A percentile compares a stretch with the other conserved stretches of the same genome.
phyloP scores from a whole-genome alignment of 2,329 filamentous ascomycete species.

The Xylaria sp. region DNA sequence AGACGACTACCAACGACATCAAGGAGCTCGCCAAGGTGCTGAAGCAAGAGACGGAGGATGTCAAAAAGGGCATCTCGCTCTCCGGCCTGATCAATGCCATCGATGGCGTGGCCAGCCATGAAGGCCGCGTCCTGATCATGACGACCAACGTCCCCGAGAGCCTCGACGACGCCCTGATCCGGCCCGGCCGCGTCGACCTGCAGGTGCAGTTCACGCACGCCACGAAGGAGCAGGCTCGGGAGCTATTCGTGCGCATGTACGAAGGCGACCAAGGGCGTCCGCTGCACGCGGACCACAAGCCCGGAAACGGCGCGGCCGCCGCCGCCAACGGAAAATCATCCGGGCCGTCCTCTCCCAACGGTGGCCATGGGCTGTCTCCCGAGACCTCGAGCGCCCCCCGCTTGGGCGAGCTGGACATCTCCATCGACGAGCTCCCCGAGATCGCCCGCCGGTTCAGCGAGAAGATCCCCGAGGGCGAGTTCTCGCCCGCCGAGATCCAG shows the following conservation, averaged over 20 bases:
- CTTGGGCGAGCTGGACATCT: constrained; percentile 42
- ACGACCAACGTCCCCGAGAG: constrained; percentile 78
- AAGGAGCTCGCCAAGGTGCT: constrained; percentile 51
- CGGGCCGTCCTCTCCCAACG: not conserved
- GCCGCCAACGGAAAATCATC: not conserved
- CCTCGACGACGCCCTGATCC: constrained; percentile 74
- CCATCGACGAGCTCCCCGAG: constrained; percentile 47
- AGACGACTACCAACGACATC: constrained; percentile 41
- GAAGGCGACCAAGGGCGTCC: constrained; percentile 47
- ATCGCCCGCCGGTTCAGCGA: constrained; percentile 57
- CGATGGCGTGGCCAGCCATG: constrained; percentile 79
- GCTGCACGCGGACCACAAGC: not conserved
- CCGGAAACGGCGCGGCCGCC: constrained; percentile 6
- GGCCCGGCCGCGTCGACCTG: constrained; percentile 74
- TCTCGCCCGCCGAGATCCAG: constrained; percentile 65
- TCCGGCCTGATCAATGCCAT: constrained; percentile 83
- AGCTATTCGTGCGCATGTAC: constrained; percentile 68
- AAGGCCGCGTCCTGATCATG: constrained; percentile 81
- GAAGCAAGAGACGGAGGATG: constrained; percentile 48
- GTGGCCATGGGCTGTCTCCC: constrained; percentile 18
- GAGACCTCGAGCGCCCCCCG: constrained; percentile 20
- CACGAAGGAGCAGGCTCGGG: constrained; percentile 57
- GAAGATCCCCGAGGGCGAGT: constrained; percentile 48
- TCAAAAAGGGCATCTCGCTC: constrained; percentile 67
- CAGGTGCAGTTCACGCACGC: constrained; percentile 69